Evolutionary conservation across 495 filamentous ascomycete species (phyloP).

Genomic region (Talaromyces liani): DNA sequence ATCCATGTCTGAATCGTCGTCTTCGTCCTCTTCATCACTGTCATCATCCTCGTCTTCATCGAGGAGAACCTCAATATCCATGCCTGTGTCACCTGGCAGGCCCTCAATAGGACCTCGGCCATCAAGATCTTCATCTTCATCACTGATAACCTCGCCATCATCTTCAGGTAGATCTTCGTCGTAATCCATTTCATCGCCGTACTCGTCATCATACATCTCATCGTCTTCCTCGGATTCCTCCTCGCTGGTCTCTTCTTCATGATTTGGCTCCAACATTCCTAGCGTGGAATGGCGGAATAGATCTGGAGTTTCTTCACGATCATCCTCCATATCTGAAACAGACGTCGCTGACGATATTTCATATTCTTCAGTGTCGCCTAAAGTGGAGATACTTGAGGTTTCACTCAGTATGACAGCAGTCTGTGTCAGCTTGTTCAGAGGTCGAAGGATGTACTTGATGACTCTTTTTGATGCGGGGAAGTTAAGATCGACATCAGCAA

Average conservation of each 20-base stretch:
- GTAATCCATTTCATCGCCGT: conserved; percentile 85
- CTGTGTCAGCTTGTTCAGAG: conserved; percentile 77
- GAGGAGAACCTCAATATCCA: conserved; percentile 80
- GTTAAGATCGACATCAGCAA: conserved; percentile 93
- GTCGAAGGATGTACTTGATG: conserved; percentile 91
- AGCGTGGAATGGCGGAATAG: conserved; percentile 93
- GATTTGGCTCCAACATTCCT: conserved; percentile 83
- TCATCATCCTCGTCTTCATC: conserved; percentile 63
- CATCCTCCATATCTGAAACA: conserved; percentile 76
- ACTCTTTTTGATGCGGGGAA: conserved; percentile 87
- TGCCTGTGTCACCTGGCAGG: conserved; percentile 64
- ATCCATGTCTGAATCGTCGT: conserved; percentile 50
- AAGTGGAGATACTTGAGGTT: conserved; percentile 59
- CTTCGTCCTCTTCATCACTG: conserved; percentile 60
- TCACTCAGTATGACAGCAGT: conserved; percentile 82
- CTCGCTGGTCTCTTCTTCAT: conserved; percentile 64
- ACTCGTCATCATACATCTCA: conserved; percentile 80
- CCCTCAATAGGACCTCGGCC: conserved; percentile 83
- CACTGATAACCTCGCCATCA: conserved; percentile 81
- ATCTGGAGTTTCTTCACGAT: conserved; percentile 94
- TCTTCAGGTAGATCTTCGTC: conserved; percentile 68
- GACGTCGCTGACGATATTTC: conserved; percentile 88
- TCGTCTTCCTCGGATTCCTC: conserved; percentile 64
- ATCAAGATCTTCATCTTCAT: conserved; percentile 77
- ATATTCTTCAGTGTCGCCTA: conserved; percentile 69